Base-by-base conservation (phyloP, 2,329 filamentous ascomycete species). In the Gnomoniopsis smithogilvyi region DNA sequence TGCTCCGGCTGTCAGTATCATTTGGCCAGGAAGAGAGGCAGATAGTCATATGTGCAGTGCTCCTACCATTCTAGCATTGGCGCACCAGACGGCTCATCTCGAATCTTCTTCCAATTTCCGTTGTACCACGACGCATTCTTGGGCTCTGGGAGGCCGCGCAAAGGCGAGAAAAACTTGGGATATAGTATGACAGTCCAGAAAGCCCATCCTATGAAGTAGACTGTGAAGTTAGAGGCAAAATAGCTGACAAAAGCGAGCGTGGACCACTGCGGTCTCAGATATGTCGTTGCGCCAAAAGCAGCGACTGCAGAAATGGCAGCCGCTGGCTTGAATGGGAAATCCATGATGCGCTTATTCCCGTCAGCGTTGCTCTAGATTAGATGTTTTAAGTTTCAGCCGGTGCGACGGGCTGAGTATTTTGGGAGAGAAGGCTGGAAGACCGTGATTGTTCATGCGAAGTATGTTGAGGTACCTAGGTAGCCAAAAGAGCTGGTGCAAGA, bases 61-160 rank as follows among this genome's bases (percentile, higher is more conserved):
- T n/a, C 68, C 36, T 70, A 83, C 81, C 81, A 84, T 54, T 79
- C 74, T 56, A 76, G 70, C 68, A 75, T 73, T 2, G 80, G 80
- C 22, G 70, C 67, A 2, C 79, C 80, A 0, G 74, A 77, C 3
- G 76, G 70, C 47, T 76, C 64, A 0, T 62, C 63, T 15, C 66
- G 41, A 24, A 84, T 79, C 54, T 64, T 70, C 26, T 63, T 58
- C 26, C 72, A 78, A 49, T 84, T 80, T n/a, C 82, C 82, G 59
- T 77, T 72, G 30, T 78, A 70, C 69, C 74, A 82, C 43, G 77
- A 76, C 47, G 71, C 73, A 19, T 69, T 72, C 2, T 65, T 62
- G 0, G 79, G 79, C 46, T 75, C 74, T 2, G 81, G 81, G 6
- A 84, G 68, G 52, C 74, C 70, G 17, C 77, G 72, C 58, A 84